A percentile compares a stretch with the other conserved stretches of the same genome.
Evolutionary conservation across 2,329 filamentous ascomycete species (phyloP).

Genomic region (Albifimbria verrucaria): DNA sequence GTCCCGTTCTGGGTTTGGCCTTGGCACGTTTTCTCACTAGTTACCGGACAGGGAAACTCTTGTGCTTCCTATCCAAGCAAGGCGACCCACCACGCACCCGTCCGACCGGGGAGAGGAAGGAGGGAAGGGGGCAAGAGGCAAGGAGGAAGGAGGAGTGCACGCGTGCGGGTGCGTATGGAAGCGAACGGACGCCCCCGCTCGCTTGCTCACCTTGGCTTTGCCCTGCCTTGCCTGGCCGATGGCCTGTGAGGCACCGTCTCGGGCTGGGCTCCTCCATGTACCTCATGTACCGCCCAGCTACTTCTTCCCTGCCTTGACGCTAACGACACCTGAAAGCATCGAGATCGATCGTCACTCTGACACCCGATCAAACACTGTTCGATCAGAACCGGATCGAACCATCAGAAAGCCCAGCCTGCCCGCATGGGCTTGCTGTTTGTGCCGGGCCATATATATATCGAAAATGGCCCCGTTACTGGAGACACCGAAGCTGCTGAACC

Average conservation of each 20-base stretch:
- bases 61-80: too few relatives aligned
- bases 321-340: slow-evolving; percentile 7
- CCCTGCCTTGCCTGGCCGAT: background rate
- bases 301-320: background rate
- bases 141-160: too few relatives aligned
- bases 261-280: background rate
- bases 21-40: too few relatives aligned
- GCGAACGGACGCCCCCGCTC: too few relatives aligned
- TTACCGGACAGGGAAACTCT: too few relatives aligned
- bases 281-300: background rate
- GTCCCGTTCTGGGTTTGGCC: too few relatives aligned
- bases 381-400: slow-evolving; percentile 14
- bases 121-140: too few relatives aligned
- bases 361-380: slow-evolving; percentile 14
- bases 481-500: too few relatives aligned
- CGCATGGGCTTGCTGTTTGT: background rate
- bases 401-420: background rate
- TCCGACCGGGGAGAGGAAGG: too few relatives aligned
- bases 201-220: background rate
- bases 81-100: too few relatives aligned
- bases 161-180: too few relatives aligned
- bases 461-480: background rate
- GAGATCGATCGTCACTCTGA: slow-evolving; percentile 18
- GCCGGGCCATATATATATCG: background rate
- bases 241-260: too few relatives aligned